A percentile compares a stretch with the other conserved stretches of the same genome.
Conservation (phyloP, 2,329 filamentous ascomycete genomes). For the Pseudomassariella vexata region DNA sequence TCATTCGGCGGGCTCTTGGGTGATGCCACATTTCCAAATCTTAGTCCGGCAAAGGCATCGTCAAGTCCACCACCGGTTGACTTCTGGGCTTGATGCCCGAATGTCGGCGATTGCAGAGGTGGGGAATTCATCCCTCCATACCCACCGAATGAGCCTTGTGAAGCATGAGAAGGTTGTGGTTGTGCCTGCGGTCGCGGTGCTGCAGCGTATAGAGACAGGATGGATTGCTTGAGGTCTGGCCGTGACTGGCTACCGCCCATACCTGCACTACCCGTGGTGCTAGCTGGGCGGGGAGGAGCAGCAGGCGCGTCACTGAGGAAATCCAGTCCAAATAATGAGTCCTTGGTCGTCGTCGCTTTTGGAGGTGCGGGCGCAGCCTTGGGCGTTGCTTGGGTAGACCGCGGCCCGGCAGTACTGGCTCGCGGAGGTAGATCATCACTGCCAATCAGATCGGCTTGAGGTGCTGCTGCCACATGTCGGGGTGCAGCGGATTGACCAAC, state of each 20-base stretch:
- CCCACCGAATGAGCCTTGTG: constrained; percentile 61
- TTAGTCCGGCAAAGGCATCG: constrained; percentile 73
- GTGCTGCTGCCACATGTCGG: constrained; percentile 29
- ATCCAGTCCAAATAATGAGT: constrained; percentile 87
- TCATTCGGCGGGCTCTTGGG: constrained; percentile 30
- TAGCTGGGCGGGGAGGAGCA: constrained; percentile 74
- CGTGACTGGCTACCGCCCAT: constrained; percentile 64
- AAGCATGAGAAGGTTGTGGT: constrained; percentile 50
- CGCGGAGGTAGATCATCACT: constrained; percentile 64
- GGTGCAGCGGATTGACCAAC: constrained; percentile 36
- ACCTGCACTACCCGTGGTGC: constrained; percentile 62
- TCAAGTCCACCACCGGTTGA: constrained; percentile 58
- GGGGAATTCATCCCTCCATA: constrained; percentile 65
- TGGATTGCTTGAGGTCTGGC: constrained; percentile 94
- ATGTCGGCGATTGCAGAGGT: constrained; percentile 45
- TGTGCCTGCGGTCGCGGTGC: constrained; percentile 63
- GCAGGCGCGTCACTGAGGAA: constrained; percentile 74
- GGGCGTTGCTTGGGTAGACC: constrained; percentile 45
- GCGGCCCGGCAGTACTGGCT: constrained; percentile 68
- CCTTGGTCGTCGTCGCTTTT: constrained; percentile 67
- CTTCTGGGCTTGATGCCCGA: constrained; percentile 42
- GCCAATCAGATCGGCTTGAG: constrained; percentile 75
- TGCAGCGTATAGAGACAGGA: constrained; percentile 88
- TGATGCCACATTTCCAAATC: constrained; percentile 46
- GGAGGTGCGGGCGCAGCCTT: constrained; percentile 63